Evolutionary conservation across 768 basidiomycete genomes (phyloP).

Genomic region (Russula abietina): DNA sequence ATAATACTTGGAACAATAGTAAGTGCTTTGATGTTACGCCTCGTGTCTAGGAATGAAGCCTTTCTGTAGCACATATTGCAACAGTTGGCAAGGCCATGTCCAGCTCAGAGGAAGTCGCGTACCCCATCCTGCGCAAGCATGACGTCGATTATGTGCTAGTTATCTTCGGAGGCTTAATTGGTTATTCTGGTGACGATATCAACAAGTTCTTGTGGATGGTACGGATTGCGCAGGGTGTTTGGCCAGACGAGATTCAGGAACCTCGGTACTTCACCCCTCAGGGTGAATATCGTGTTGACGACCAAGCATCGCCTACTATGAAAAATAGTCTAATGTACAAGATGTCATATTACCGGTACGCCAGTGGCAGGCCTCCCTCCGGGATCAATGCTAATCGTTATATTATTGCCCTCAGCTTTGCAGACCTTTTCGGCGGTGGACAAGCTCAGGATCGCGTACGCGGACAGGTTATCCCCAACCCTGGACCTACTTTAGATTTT

Average conservation of each 20-base stretch:
- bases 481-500: constrained; percentile 78
- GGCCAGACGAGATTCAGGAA: constrained; percentile 98
- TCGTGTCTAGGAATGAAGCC: neutral
- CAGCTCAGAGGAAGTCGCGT: constrained; percentile 87
- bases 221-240: constrained; percentile 88
- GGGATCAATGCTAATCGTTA: neutral
- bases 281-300: constrained; percentile 93
- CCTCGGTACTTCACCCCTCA: constrained; percentile 85
- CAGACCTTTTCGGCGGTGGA: constrained; percentile 76
- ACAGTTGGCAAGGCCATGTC: constrained; percentile 99
- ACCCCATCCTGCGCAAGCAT: constrained; percentile 94
- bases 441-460: constrained; percentile 82
- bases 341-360: constrained; percentile 92
- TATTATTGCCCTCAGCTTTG: constrained; percentile 50
- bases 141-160: constrained; percentile 96
- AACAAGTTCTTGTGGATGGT: constrained; percentile 99
- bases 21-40: constrained; percentile 32
- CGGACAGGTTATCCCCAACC: constrained; percentile 71
- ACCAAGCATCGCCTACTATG: constrained; percentile 79
- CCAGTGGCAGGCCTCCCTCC: neutral
- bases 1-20: constrained; percentile 99
- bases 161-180: constrained; percentile 94
- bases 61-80: constrained; percentile 78
- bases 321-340: constrained; percentile 98
- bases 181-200: constrained; percentile 98